Evolutionary conservation across 2,329 filamentous ascomycete species (phyloP).

Genomic region (Tricladium varicosporioides): DNA sequence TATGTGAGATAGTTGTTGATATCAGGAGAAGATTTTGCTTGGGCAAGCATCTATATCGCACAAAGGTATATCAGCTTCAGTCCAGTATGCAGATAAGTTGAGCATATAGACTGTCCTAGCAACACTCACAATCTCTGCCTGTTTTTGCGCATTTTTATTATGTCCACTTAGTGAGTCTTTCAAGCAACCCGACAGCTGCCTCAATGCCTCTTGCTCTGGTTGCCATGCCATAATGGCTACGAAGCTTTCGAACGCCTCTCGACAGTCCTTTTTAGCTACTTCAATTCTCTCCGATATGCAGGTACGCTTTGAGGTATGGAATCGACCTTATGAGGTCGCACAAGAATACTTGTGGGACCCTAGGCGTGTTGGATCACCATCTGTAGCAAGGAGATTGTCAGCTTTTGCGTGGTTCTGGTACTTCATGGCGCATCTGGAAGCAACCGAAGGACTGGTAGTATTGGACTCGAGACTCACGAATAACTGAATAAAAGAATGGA

Average conservation of each 20-base stretch:
- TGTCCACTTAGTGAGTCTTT: conserved; percentile 88
- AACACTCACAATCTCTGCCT: conserved; percentile 76
- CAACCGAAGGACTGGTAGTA: neutral
- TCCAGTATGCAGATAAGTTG: neutral
- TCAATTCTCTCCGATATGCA: conserved; percentile 29
- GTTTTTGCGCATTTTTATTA: conserved; percentile 77
- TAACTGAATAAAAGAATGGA: neutral
- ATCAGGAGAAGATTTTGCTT: conserved; percentile 85
- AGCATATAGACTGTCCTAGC: neutral
- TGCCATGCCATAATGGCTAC: conserved; percentile 77
- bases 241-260: conserved; percentile 20
- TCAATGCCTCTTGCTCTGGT: conserved; percentile 80
- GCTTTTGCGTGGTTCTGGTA: conserved; percentile 7
- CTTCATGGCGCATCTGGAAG: neutral
- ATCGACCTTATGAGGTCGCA: conserved; percentile 28
- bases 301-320: conserved; percentile 26
- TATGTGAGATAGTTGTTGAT: conserved; percentile 97
- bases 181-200: conserved; percentile 84
- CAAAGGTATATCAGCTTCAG: conserved; percentile 7
- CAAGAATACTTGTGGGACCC: conserved; percentile 34
- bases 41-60: conserved; percentile 75
- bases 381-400: conserved; percentile 20
- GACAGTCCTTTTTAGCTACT: conserved; percentile 17
- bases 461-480: neutral
- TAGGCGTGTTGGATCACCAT: conserved; percentile 29